phyloP scores from a whole-genome alignment of 1,284 basidiomycete species.

The Microbotryum intermedium region DNA sequence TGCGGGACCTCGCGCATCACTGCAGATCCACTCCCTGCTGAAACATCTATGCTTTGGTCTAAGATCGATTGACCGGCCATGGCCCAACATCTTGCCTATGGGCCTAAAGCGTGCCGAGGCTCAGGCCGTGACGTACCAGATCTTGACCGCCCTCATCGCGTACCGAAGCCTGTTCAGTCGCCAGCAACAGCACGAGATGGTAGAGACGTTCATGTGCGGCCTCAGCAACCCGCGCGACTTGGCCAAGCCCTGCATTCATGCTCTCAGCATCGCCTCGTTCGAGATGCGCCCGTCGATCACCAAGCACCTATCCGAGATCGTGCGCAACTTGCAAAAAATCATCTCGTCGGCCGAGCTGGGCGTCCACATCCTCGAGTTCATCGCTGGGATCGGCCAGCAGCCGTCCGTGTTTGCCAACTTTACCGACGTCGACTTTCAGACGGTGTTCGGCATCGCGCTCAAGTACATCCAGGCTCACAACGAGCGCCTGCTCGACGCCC shows the following conservation, averaged over 20 bases:
- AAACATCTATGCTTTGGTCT: constrained; percentile 62
- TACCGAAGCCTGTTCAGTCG: constrained; percentile 72
- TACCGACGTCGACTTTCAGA: constrained; percentile 82
- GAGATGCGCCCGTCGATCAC: constrained; percentile 80
- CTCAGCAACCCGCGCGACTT: constrained; percentile 67
- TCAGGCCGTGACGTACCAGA: constrained; percentile 79
- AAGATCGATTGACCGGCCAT: constrained; percentile 48
- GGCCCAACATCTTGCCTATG: constrained; percentile 43
- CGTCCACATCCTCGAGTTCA: constrained; percentile 89
- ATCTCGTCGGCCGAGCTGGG: constrained; percentile 90
- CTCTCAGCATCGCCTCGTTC: constrained; percentile 77
- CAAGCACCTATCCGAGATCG: constrained; percentile 67
- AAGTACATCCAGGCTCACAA: constrained; percentile 92
- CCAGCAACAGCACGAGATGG: constrained; percentile 56
- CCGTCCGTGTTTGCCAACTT: constrained; percentile 80
- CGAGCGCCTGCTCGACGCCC: constrained; percentile 34
- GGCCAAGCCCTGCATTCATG: constrained; percentile 86
- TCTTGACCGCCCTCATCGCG: constrained; percentile 77
- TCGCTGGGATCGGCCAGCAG: constrained; percentile 75
- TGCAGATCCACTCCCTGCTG: constrained; percentile 58
- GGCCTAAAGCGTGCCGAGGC: constrained; percentile 66
- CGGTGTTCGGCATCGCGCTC: constrained; percentile 89
- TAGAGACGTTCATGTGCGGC: constrained; percentile 76
- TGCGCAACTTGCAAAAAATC: constrained; percentile 85
- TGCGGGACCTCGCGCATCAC: constrained; percentile 73